A percentile compares a stretch with the other conserved stretches of the same genome.
Evolutionary conservation across 345 rosid genomes (phyloP).

Genomic region (Clausena lansium): DNA sequence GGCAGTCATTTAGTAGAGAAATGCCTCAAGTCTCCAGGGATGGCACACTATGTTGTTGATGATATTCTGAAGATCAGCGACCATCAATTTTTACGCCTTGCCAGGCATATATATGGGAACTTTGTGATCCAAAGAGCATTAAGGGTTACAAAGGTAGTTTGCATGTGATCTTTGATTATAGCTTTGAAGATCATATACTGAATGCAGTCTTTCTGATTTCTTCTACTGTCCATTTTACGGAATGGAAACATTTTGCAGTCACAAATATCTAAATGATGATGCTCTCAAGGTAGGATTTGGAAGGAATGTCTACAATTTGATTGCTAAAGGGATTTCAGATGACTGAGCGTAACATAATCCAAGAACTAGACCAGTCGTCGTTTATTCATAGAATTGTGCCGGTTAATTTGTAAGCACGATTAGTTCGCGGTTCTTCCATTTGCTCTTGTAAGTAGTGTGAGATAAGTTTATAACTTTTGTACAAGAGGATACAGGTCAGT

Average conservation of each 20-base stretch:
- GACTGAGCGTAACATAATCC: background rate
- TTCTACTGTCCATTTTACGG: background rate
- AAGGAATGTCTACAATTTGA: slow-evolving; percentile 4
- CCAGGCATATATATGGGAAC: slow-evolving; percentile 14
- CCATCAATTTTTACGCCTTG: slow-evolving; percentile 5
- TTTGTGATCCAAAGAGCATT: slow-evolving; percentile 8
- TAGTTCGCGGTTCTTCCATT: background rate
- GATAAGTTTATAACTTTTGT: background rate
- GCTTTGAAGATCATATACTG: background rate
- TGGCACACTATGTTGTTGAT: background rate
- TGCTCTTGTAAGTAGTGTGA: background rate
- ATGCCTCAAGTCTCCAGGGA: slow-evolving; percentile 7
- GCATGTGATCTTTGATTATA: background rate
- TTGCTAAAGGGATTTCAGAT: background rate
- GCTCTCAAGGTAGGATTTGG: background rate
- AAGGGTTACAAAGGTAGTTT: slow-evolving; percentile 6
- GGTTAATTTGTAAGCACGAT: background rate
- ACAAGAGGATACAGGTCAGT: background rate
- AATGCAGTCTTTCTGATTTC: background rate
- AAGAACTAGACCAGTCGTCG: background rate
- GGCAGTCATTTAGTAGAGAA: slow-evolving; percentile 17
- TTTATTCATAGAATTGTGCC: background rate
- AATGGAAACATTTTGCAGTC: background rate
- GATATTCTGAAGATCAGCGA: background rate
- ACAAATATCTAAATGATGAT: background rate